A percentile compares a stretch with the other conserved stretches of the same genome.
Evolutionary conservation across 805 yeast genomes (phyloP).

Genomic region (Saturnispora sekii): DNA sequence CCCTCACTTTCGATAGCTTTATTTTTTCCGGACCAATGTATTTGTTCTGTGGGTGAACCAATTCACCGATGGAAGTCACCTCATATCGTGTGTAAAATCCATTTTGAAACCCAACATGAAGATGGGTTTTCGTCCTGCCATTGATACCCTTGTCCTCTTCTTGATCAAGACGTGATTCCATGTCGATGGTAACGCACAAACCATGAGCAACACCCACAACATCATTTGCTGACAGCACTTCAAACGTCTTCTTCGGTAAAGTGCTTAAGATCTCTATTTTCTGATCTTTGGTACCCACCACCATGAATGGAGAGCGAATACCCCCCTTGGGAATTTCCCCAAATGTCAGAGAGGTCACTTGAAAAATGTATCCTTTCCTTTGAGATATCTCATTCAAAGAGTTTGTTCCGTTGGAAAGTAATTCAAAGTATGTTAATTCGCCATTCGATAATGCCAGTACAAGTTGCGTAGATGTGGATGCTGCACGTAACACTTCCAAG

Average conservation of each 20-base stretch:
- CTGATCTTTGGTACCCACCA: constrained; percentile 63
- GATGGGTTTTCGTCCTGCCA: constrained; percentile 21
- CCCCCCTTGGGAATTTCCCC: constrained; percentile 42
- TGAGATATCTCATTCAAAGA: constrained; percentile 64
- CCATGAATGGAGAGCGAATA: constrained; percentile 45
- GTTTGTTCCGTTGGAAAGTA: constrained; percentile 44
- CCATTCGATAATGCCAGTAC: constrained; percentile 61
- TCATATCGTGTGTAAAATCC: constrained; percentile 67
- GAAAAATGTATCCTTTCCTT: constrained; percentile 41
- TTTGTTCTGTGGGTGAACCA: constrained; percentile 54
- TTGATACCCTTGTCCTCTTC: constrained; percentile 9
- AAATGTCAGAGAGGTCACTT: constrained; percentile 38
- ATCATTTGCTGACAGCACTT: constrained; percentile 53
- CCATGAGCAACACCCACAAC: constrained; percentile 42
- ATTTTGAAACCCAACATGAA: constrained; percentile 75
- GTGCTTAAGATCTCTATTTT: constrained; percentile 61
- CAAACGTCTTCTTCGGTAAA: constrained; percentile 49
- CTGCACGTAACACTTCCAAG: constrained; percentile 46
- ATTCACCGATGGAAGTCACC: constrained; percentile 53
- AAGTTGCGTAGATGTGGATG: constrained; percentile 60
- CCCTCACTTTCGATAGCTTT: constrained; percentile 30
- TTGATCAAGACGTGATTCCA: constrained; percentile 21
- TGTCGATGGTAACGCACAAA: constrained; percentile 17
- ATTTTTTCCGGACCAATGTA: constrained; percentile 69
- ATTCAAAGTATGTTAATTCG: constrained; percentile 75